Percentiles rank a stretch among this genome's conserved stretches.
phyloP scores from a whole-genome alignment of 148 eudicot species.

The Rhododendron ferrugineum region DNA sequence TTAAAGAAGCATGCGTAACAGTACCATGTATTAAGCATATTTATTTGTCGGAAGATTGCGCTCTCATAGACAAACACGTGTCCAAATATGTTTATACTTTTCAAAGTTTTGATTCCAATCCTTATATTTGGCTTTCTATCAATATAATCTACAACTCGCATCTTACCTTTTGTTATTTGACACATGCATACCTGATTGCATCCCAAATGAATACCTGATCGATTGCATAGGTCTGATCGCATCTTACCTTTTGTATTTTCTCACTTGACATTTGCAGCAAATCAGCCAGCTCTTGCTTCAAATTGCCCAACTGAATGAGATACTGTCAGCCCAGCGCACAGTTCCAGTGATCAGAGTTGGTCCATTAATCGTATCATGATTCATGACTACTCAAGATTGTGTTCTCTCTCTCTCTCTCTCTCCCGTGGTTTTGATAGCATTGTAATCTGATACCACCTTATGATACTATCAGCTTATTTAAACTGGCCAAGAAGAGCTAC shows the following conservation, averaged over 20 bases:
- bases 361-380: neutral
- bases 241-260: neutral
- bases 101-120: neutral
- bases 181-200: neutral
- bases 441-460: neutral
- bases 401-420: neutral
- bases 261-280: constrained; percentile 33
- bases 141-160: neutral
- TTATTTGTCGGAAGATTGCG: neutral
- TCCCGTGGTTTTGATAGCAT: neutral
- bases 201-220: neutral
- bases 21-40: neutral
- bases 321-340: constrained; percentile 41
- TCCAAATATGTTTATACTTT: neutral
- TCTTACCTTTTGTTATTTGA: neutral
- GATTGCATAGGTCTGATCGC: no score
- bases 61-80: neutral
- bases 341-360: constrained; percentile 51
- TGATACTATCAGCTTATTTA: neutral
- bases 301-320: constrained; percentile 62
- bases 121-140: neutral
- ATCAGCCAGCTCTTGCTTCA: constrained; percentile 60
- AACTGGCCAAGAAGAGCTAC: neutral
- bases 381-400: neutral
- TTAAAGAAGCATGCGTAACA: neutral